phyloP scores from a whole-genome alignment of 2,329 filamentous ascomycete species.

The Aspergillus sojae region DNA sequence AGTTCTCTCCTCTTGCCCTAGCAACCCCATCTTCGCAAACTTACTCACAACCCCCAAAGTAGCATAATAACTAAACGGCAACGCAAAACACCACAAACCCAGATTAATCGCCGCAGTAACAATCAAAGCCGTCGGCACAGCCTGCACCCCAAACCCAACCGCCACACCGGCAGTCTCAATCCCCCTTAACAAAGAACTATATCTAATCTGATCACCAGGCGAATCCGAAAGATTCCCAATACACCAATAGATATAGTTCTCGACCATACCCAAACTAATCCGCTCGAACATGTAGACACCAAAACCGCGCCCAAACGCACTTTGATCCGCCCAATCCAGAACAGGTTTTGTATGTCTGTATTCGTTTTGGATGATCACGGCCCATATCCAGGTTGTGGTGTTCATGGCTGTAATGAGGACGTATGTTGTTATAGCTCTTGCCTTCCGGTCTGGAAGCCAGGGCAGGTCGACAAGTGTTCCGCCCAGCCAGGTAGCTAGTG shows the following conservation, averaged over 20 bases:
- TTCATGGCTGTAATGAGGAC: constrained; percentile 46
- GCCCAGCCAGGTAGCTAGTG: constrained; percentile 40
- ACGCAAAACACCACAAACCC: constrained; percentile 45
- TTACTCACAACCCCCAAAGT: constrained; percentile 46
- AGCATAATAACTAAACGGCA: constrained; percentile 50
- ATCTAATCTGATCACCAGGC: constrained; percentile 49
- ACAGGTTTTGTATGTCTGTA: constrained; percentile 47
- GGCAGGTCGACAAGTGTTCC: constrained; percentile 42
- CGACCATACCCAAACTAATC: constrained; percentile 43
- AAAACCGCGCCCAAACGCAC: constrained; percentile 46
- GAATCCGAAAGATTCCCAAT: constrained; percentile 51
- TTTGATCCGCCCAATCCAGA: constrained; percentile 49
- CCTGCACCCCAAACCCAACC: constrained; percentile 50
- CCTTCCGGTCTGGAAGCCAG: constrained; percentile 44
- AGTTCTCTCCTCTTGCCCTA: not conserved
- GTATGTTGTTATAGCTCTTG: constrained; percentile 45
- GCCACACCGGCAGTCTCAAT: constrained; percentile 48
- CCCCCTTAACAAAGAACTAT: constrained; percentile 47
- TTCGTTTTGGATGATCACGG: constrained; percentile 51
- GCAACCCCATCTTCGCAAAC: constrained; percentile 28
- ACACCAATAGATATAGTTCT: constrained; percentile 53
- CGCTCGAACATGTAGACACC: constrained; percentile 48
- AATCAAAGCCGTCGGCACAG: constrained; percentile 47
- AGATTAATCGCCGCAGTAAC: constrained; percentile 49
- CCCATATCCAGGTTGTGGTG: constrained; percentile 52